Conservation (phyloP, 176 grass and related monocot genomes). For the Lolium perenne region DNA sequence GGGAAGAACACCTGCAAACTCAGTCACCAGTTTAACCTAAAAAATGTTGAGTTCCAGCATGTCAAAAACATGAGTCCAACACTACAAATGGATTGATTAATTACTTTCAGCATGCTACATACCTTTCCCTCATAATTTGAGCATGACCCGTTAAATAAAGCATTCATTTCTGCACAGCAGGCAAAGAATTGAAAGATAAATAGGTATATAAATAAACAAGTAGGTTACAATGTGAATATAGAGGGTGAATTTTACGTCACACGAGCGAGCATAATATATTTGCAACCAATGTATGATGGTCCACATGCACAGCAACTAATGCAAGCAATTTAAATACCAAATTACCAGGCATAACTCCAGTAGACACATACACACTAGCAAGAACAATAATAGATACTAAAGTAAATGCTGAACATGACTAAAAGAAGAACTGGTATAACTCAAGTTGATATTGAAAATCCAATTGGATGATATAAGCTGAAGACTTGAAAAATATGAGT, state of each 20-base stretch:
- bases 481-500: neutral
- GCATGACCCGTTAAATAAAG: conserved; percentile 76
- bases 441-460: neutral
- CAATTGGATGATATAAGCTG: conserved; percentile 9
- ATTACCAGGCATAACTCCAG: neutral
- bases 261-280: neutral
- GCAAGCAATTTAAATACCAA: conserved; percentile 31
- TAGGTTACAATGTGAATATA: conserved; percentile 18
- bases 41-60: conserved; percentile 31
- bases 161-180: conserved; percentile 82
- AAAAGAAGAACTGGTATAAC: neutral
- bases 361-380: no score
- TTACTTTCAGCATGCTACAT: conserved; percentile 16
- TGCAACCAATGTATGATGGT: neutral
- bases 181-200: conserved; percentile 30
- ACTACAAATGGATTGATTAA: neutral
- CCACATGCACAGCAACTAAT: neutral
- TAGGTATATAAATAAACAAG: conserved; percentile 34
- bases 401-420: conserved; percentile 4
- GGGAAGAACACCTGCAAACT: conserved; percentile 83
- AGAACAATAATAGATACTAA: neutral
- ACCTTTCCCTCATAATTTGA: conserved; percentile 87
- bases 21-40: conserved; percentile 70
- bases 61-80: conserved; percentile 41
- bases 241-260: neutral